Evolutionary conservation across 305 asterid species (phyloP).

Genomic region (Petunia hybrid): DNA sequence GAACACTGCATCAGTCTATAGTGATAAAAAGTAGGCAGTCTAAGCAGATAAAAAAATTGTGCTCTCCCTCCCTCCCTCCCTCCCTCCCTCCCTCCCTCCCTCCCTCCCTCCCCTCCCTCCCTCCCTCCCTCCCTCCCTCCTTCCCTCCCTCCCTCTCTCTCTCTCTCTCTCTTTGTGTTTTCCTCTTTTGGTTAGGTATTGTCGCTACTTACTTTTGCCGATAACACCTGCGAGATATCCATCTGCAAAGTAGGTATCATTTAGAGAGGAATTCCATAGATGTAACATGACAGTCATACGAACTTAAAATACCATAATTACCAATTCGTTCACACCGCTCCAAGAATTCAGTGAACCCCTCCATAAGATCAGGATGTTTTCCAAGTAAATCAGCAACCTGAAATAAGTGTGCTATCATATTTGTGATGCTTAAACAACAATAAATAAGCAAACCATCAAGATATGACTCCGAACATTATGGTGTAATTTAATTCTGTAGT

Average conservation of each 20-base stretch:
- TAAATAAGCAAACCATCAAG: background rate
- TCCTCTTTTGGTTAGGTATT: background rate
- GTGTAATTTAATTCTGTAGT: background rate
- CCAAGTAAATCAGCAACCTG: conserved; percentile 97
- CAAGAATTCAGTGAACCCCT: conserved; percentile 86
- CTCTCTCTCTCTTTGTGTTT: background rate
- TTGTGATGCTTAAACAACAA: conserved; percentile 3
- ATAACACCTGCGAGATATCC: conserved; percentile 97
- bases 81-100: background rate
- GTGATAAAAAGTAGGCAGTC: conserved; percentile 17
- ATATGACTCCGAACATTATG: conserved; percentile 14
- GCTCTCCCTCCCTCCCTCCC: background rate
- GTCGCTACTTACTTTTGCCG: conserved; percentile 84
- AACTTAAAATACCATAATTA: conserved; percentile 46
- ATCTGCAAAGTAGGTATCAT: conserved; percentile 64
- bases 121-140: background rate
- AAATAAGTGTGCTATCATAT: conserved; percentile 33
- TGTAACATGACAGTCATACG: conserved; percentile 29
- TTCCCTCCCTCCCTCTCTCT: background rate
- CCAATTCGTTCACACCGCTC: conserved; percentile 97
- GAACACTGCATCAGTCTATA: conserved; percentile 30
- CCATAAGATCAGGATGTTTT: conserved; percentile 97
- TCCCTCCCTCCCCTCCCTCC: background rate
- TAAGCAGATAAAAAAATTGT: background rate
- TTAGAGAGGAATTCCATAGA: conserved; percentile 40